A percentile compares a stretch with the other conserved stretches of the same genome.
Conservation (phyloP, 345 rosid species). For the Aethionema arabicum region DNA sequence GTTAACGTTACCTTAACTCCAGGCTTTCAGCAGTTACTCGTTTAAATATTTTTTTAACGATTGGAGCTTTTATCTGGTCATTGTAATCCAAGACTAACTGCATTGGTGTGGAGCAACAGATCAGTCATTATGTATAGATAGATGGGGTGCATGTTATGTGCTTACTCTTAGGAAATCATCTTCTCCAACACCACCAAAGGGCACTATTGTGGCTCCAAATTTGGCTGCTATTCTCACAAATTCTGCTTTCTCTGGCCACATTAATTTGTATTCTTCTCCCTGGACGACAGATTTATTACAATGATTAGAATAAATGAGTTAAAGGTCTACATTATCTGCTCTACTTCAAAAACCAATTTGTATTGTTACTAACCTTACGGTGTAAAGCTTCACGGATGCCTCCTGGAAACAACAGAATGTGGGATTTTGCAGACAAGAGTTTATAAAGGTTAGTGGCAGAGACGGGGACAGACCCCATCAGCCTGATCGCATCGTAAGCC, state of each 20-base stretch:
- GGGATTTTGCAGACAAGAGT: conserved; percentile 63
- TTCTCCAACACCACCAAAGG: conserved; percentile 75
- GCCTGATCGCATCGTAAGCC: conserved; percentile 40
- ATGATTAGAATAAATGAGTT: no score
- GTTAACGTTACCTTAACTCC: conserved; percentile 50
- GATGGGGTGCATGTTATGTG: conserved; percentile 12
- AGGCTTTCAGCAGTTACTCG: conserved; percentile 39
- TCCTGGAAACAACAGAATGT: conserved; percentile 72
- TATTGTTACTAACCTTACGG: conserved; percentile 47
- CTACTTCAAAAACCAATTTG: conserved; percentile 4
- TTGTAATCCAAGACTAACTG: conserved; percentile 68
- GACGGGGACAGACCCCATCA: conserved; percentile 78
- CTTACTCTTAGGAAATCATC: conserved; percentile 71
- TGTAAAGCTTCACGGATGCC: conserved; percentile 81
- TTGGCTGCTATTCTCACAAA: conserved; percentile 81
- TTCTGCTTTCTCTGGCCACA: conserved; percentile 78
- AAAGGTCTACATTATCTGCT: conserved; percentile 10
- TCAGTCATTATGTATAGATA: neutral
- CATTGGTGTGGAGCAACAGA: conserved; percentile 16
- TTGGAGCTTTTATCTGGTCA: conserved; percentile 67
- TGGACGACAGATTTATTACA: conserved; percentile 7
- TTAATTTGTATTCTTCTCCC: conserved; percentile 77
- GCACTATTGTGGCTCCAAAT: conserved; percentile 78
- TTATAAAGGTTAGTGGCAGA: conserved; percentile 57
- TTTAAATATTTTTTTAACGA: conserved; percentile 41